A percentile compares a stretch with the other conserved stretches of the same genome.
Evolutionary conservation across 2,329 filamentous ascomycete species (phyloP).

Genomic region (Penicillium palitans): DNA sequence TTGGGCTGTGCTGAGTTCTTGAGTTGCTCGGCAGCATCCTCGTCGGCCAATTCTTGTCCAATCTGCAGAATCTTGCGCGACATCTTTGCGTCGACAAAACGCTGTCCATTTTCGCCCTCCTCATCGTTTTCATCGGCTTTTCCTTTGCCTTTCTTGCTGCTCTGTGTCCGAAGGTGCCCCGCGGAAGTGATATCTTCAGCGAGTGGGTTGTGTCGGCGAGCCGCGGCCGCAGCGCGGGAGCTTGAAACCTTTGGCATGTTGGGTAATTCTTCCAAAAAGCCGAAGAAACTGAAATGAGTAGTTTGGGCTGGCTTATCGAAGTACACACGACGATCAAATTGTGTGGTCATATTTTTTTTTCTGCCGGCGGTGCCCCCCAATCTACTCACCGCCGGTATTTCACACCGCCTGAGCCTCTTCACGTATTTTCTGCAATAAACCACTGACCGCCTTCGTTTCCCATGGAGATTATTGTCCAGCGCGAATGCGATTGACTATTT

Average conservation of each 20-base stretch:
- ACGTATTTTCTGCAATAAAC: slow-evolving; percentile 3
- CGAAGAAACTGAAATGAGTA: not conserved
- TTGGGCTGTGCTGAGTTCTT: slow-evolving; percentile 44
- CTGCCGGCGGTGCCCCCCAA: slow-evolving; percentile 29
- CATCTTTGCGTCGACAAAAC: slow-evolving; percentile 82
- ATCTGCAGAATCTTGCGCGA: slow-evolving; percentile 87
- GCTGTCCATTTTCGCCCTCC: slow-evolving; percentile 61
- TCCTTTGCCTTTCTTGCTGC: slow-evolving; percentile 66
- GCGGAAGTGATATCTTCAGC: slow-evolving; percentile 79
- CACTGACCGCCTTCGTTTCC: slow-evolving; percentile 6
- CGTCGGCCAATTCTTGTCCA: slow-evolving; percentile 82
- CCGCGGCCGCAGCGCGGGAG: slow-evolving; percentile 55
- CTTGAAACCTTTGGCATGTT: slow-evolving; percentile 78
- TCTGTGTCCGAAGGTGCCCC: slow-evolving; percentile 70
- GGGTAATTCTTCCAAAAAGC: not conserved
- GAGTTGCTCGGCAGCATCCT: slow-evolving; percentile 62
- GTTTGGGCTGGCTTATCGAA: slow-evolving; percentile 9
- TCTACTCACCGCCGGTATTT: not conserved
- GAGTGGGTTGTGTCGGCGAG: slow-evolving; percentile 82
- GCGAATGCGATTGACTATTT: not conserved
- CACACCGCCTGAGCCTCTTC: not conserved
- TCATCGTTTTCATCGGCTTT: slow-evolving; percentile 57
- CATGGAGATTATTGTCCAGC: slow-evolving; percentile 1
- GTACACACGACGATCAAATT: slow-evolving; percentile 36
- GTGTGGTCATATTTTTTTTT: slow-evolving; percentile 39